These are phyloP conservation scores for Brassica juncea DNA, from an alignment of 345 rosid genomes.

Conservation along the genomic window DNA sequence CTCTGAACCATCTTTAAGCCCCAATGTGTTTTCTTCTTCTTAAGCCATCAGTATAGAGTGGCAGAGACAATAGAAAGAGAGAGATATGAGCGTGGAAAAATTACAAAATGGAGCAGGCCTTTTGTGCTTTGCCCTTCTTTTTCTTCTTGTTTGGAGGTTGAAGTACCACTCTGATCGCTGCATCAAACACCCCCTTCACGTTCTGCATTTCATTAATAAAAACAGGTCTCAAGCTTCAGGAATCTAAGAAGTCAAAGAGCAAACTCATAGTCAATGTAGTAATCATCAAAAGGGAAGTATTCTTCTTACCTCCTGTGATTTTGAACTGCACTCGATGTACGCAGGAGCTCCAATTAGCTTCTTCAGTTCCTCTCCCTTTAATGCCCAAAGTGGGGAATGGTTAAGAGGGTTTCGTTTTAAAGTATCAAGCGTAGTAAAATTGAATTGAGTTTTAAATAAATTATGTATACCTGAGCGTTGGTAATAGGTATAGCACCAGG, in stretches of 20 bases:
- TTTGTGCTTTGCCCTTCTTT: slow-evolving; percentile 83
- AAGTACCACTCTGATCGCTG: slow-evolving; percentile 89
- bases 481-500: slow-evolving; percentile 92
- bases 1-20: not conserved
- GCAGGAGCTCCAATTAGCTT: slow-evolving; percentile 79
- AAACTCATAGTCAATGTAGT: not conserved
- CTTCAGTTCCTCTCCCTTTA: slow-evolving; percentile 89
- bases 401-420: not conserved
- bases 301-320: slow-evolving; percentile 74
- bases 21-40: slow-evolving; percentile 9
- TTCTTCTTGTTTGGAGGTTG: slow-evolving; percentile 93
- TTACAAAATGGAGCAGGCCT: slow-evolving; percentile 94
- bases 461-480: slow-evolving; percentile 60
- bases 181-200: slow-evolving; percentile 91
- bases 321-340: slow-evolving; percentile 94
- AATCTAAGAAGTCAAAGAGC: not conserved
- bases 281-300: not conserved
- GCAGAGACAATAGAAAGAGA: not conserved
- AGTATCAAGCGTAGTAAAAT: not conserved
- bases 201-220: slow-evolving; percentile 52
- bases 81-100: not conserved
- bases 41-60: slow-evolving; percentile 21
- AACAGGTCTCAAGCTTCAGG: not conserved
- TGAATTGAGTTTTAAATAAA: not conserved
- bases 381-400: slow-evolving; percentile 1